phyloP scores from a whole-genome alignment of 768 basidiomycete genomes.

The Naematelia aurantialba region DNA sequence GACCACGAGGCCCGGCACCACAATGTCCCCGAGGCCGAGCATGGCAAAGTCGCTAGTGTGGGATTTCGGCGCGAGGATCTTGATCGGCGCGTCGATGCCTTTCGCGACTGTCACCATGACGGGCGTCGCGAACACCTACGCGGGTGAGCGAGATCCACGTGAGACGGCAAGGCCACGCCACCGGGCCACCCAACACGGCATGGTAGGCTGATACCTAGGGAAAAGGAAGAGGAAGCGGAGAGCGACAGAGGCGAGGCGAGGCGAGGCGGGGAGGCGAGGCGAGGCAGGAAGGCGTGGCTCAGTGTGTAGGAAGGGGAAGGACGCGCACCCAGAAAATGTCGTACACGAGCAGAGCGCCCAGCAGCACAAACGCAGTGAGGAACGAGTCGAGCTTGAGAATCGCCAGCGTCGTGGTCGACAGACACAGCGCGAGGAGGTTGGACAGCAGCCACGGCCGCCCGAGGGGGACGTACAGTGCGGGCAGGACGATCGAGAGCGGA shows the following conservation, averaged over 20 bases:
- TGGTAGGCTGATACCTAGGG: slow-evolving; percentile 16
- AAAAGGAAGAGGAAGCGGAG: slow-evolving; percentile 6
- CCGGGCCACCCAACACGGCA: background rate
- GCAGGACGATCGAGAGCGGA: slow-evolving; percentile 59
- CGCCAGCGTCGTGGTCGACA: slow-evolving; percentile 73
- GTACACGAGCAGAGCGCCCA: slow-evolving; percentile 83
- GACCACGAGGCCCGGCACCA: slow-evolving; percentile 59
- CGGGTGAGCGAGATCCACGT: background rate
- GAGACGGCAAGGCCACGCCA: background rate
- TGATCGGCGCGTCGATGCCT: slow-evolving; percentile 85
- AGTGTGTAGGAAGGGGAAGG: background rate
- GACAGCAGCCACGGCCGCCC: slow-evolving; percentile 69
- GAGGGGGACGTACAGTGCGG: slow-evolving; percentile 60
- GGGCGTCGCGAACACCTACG: slow-evolving; percentile 36
- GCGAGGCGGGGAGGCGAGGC: background rate
- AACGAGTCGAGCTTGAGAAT: slow-evolving; percentile 85
- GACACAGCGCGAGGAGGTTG: slow-evolving; percentile 70
- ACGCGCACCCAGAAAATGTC: slow-evolving; percentile 74
- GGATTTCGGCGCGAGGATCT: slow-evolving; percentile 58
- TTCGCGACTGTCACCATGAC: slow-evolving; percentile 88
- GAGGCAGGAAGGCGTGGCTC: background rate
- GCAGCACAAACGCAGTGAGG: slow-evolving; percentile 73
- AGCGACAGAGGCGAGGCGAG: background rate
- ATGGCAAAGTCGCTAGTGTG: slow-evolving; percentile 66
- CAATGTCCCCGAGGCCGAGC: slow-evolving; percentile 86